phyloP scores from a whole-genome alignment of 495 filamentous ascomycete genomes.

The Collariella sp. region DNA sequence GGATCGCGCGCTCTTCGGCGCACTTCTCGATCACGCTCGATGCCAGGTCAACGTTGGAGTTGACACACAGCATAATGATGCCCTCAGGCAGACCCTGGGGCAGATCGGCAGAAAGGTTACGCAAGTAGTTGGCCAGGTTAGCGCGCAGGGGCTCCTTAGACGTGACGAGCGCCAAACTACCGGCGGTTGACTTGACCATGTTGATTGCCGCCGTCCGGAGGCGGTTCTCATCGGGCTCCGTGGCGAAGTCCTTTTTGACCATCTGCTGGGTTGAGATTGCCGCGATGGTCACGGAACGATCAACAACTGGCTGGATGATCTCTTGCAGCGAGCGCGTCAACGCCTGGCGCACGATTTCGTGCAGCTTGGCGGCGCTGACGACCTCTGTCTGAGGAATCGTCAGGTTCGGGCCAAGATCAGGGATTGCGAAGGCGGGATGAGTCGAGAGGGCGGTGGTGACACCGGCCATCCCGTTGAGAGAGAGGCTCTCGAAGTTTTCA shows the following conservation, averaged over 20 bases:
- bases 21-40: constrained; percentile 89
- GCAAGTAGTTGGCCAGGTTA: constrained; percentile 93
- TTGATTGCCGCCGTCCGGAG: constrained; percentile 77
- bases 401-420: constrained; percentile 66
- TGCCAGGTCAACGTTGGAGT: constrained; percentile 90
- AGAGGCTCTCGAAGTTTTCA: constrained; percentile 70
- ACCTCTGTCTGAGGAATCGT: constrained; percentile 71
- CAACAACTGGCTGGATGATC: constrained; percentile 94
- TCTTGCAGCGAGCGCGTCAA: constrained; percentile 83
- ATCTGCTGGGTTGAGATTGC: constrained; percentile 91
- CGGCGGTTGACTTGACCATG: constrained; percentile 86
- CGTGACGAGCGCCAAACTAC: constrained; percentile 89
- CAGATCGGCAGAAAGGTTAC: constrained; percentile 62
- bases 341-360: constrained; percentile 73
- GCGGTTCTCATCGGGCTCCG: constrained; percentile 79
- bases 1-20: constrained; percentile 83
- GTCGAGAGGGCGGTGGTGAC: constrained; percentile 64
- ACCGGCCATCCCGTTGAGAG: constrained; percentile 61
- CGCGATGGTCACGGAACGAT: constrained; percentile 93
- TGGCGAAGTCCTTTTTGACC: constrained; percentile 91
- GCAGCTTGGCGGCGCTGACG: constrained; percentile 57
- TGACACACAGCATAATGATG: constrained; percentile 91
- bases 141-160: constrained; percentile 93
- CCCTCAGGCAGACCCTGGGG: constrained; percentile 73
- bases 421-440: constrained; percentile 62